Base-by-base conservation (phyloP, 176 grass and related monocot species). In the Ensete glaucum region DNA sequence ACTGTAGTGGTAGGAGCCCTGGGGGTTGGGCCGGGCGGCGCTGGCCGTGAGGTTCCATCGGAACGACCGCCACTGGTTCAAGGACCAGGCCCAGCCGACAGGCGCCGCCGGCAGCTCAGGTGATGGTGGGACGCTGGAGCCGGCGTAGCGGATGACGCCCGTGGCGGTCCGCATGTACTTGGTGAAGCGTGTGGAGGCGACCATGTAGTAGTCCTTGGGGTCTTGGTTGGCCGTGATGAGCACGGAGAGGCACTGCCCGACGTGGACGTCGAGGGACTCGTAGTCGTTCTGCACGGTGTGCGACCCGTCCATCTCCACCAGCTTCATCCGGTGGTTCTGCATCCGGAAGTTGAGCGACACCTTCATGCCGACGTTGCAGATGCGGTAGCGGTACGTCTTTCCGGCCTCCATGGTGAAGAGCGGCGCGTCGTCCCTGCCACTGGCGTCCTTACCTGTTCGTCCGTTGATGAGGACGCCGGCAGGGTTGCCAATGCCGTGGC, bases 221-320 rank as follows among this genome's bases (percentile, higher is more conserved):
- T 17, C 15, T 9, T 70, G 67, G 13, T 70, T 22, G 26, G 67
- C 67, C n/a, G 15, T 50, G 26, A 70, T 43, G 67, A 70, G 67
- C 27, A 70, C 67, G 16, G 67, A 70, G 67, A 49, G 43, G 67
- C 67, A 70, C 67, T 70, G 67, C 15, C 26, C 67, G 67, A 70
- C 29, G 67, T 70, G 67, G 16, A 70, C 27, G 67, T 70, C 67
- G 34, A 70, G 27, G 67, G 66, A 69, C 11, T 69, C 34, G 34
- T 70, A 70, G 15, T 19, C 12, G 67, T 70, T 70, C 29, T 70
- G 67, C 67, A 70, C 43, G 9, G 67, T 70, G 67, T 70, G 67
- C 67, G 67, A 70, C 29, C 67, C 67, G 11, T 70, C 67, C 29
- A 70, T 70, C 67, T 70, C 67, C 15, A 70, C 67, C 29, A 70